These are phyloP conservation scores for Trichothecium roseum DNA, from an alignment of 2,329 filamentous ascomycete species.

Conservation along the genomic window DNA sequence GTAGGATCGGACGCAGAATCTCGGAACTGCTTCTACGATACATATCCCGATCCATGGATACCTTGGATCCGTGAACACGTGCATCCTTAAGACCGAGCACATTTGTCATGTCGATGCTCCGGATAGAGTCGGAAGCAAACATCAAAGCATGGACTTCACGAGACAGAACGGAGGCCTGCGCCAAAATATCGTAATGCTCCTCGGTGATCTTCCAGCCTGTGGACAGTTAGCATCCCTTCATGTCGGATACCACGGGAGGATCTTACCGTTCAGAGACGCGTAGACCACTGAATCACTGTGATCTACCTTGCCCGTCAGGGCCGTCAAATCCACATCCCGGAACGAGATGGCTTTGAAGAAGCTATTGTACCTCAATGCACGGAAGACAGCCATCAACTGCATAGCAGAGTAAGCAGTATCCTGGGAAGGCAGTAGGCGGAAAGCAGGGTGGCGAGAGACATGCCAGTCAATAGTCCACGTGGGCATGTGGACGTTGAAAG, in stretches of 20 bases:
- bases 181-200: slow-evolving; percentile 35
- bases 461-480: slow-evolving; percentile 40
- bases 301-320: slow-evolving; percentile 28
- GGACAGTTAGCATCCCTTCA: background rate
- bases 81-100: slow-evolving; percentile 18
- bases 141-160: slow-evolving; percentile 47
- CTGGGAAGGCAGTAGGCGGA: slow-evolving; percentile 36
- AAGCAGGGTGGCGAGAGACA: slow-evolving; percentile 35
- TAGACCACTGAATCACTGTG: slow-evolving; percentile 36
- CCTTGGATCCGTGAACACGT: background rate
- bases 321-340: slow-evolving; percentile 36
- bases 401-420: slow-evolving; percentile 32
- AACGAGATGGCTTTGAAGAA: slow-evolving; percentile 51
- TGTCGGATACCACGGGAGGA: background rate
- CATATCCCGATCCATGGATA: slow-evolving; percentile 8
- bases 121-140: slow-evolving; percentile 44
- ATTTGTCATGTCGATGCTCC: slow-evolving; percentile 42
- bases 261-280: slow-evolving; percentile 39
- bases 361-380: slow-evolving; percentile 47
- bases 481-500: slow-evolving; percentile 37
- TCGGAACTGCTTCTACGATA: slow-evolving; percentile 22
- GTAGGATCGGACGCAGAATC: slow-evolving; percentile 35
- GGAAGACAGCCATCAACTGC: slow-evolving; percentile 46
- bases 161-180: slow-evolving; percentile 39
- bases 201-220: slow-evolving; percentile 35